Conservation (phyloP, 495 filamentous ascomycete genomes). For the Hamigera avellanea region DNA sequence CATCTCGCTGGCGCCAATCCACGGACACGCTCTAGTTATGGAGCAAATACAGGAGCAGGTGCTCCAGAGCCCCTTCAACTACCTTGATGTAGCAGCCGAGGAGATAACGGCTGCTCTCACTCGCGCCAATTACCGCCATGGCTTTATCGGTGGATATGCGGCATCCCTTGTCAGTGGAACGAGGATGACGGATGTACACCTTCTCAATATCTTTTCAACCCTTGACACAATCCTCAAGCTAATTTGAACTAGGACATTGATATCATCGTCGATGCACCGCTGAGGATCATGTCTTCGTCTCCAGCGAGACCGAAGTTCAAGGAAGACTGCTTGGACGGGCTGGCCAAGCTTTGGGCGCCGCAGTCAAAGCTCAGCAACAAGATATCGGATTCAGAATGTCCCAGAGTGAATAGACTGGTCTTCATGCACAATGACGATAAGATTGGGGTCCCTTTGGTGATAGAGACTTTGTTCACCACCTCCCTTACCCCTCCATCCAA, state of each 20-base stretch:
- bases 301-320: no score
- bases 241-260: neutral
- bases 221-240: neutral
- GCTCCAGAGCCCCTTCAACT: neutral
- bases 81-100: neutral
- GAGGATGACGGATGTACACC: neutral
- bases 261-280: neutral
- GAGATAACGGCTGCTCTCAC: neutral
- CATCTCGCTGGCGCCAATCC: neutral
- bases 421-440: neutral
- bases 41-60: neutral
- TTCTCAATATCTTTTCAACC: neutral
- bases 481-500: no score
- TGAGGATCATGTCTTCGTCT: no score
- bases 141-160: conserved; percentile 1
- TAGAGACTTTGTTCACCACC: no score
- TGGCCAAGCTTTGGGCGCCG: no score
- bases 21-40: neutral
- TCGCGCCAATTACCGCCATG: neutral
- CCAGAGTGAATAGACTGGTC: neutral
- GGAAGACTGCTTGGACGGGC: no score
- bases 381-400: neutral
- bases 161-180: neutral
- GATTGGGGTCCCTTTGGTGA: no score
- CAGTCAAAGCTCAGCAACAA: neutral